Evolutionary conservation across 345 rosid genomes (phyloP), one percentile per base, ranked within the genome.

Genomic region (Salix caprea): DNA sequence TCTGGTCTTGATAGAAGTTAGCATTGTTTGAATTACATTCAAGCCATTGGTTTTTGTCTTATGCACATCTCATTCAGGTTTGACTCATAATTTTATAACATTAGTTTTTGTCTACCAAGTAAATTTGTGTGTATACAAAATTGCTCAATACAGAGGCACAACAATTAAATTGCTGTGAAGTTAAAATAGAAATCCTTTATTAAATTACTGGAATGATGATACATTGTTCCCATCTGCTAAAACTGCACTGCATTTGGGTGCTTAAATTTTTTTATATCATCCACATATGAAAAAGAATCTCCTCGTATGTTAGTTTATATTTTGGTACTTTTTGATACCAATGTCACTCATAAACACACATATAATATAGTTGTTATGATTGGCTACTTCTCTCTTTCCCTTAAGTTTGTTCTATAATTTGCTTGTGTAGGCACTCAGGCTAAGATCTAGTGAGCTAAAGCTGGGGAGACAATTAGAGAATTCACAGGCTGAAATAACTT

Each of bases 371-470:
- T 10, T 40, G 13, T 40, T 40, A 40, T 40, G 13, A 13, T 65
- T 65, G 72, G 78, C 69, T 69, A 61, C 24, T 37, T 64, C 70
- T 72, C 28, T 54, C 52, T 61, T 16, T 66, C 36, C 21, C 6
- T 72, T 64, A 56, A 50, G 56, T 40, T 46, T 56, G n/a, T 68
- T 78, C 19, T 70, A 67, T 65, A 70, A 70, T 16, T 78, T 46
- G 79, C 67, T 75, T 71, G 32, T 82, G 80, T 76, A 94, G 99
- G 97, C 98, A 77, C 97, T 94, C 79, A 89, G 94, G 84, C 87
- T 96, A 70, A 87, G 99, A 82, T 96, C 98, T 46, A 94, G 80
- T 77, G 98, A 96, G 87, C 89, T 96, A 68, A 96, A 91, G 90
- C 87, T 96, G 87, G 98, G 91, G 88, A 91, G 97, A 85, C 90